phyloP scores from a whole-genome alignment of 2,329 filamentous ascomycete species.

The Scedosporium apiospermum region DNA sequence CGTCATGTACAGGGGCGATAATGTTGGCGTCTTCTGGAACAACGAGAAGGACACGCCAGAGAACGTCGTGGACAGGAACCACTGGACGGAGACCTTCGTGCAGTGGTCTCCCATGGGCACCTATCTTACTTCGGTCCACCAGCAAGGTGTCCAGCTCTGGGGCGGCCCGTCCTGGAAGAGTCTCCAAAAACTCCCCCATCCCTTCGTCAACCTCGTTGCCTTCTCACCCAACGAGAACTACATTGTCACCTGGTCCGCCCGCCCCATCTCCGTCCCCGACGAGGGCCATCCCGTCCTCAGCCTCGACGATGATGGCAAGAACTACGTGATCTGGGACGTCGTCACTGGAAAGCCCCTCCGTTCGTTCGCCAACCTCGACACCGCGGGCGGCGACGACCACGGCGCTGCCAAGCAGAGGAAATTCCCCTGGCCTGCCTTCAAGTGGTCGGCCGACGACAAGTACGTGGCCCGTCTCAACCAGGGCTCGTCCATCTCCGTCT shows the following conservation, averaged over 20 bases:
- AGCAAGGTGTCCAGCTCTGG: constrained; percentile 96
- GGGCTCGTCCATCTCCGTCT: constrained; percentile 81
- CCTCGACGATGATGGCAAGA: constrained; percentile 94
- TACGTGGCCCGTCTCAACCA: constrained; percentile 90
- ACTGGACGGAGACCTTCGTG: constrained; percentile 97
- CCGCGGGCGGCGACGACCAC: constrained; percentile 49
- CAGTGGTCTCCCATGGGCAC: constrained; percentile 97
- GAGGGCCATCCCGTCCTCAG: constrained; percentile 74
- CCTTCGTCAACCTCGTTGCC: constrained; percentile 89
- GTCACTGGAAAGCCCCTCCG: constrained; percentile 81
- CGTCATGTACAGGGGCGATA: constrained; percentile 84
- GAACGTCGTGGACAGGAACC: constrained; percentile 77
- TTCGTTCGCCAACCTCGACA: constrained; percentile 85
- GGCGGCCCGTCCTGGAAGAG: constrained; percentile 82
- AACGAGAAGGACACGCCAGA: constrained; percentile 89
- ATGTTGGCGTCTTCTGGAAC: constrained; percentile 95
- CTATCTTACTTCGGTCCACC: constrained; percentile 88
- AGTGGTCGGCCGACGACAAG: constrained; percentile 97
- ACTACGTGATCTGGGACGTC: constrained; percentile 98
- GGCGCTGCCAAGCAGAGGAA: constrained; percentile 59
- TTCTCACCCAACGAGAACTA: constrained; percentile 93
- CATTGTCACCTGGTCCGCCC: constrained; percentile 91
- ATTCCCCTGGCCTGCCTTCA: constrained; percentile 97
- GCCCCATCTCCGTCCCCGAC: constrained; percentile 86
- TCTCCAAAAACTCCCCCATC: constrained; percentile 88